These are phyloP conservation scores for Psidium friedrichsthalianum DNA, from an alignment of 345 rosid species.

Conservation along the genomic window DNA sequence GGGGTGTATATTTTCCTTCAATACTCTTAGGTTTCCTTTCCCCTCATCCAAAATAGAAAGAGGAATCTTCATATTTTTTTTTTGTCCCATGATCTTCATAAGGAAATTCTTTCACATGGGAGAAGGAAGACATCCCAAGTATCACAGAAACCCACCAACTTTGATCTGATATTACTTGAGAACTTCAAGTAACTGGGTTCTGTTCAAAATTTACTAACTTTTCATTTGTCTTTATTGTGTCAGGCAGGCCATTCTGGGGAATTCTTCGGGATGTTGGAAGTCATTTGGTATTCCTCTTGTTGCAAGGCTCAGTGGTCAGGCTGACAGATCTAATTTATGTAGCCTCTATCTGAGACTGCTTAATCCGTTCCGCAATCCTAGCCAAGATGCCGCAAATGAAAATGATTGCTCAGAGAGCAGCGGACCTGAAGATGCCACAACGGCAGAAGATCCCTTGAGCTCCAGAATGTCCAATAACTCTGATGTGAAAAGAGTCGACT, in stretches of 20 bases:
- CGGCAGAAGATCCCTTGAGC: slow-evolving; percentile 15
- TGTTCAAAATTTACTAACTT: not conserved
- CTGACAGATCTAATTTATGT: slow-evolving; percentile 48
- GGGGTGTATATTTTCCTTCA: not conserved
- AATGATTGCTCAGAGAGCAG: slow-evolving; percentile 16
- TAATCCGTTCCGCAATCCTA: slow-evolving; percentile 38
- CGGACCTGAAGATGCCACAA: slow-evolving; percentile 25
- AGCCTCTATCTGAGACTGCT: slow-evolving; percentile 54
- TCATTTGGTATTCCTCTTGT: slow-evolving; percentile 83
- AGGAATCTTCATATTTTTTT: not conserved
- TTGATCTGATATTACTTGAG: not conserved
- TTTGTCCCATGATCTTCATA: not conserved
- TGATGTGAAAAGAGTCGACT: slow-evolving; percentile 23
- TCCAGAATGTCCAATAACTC: slow-evolving; percentile 14
- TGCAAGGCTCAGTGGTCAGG: slow-evolving; percentile 37
- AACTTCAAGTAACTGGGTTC: not conserved
- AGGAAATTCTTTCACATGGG: not conserved
- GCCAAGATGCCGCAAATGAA: slow-evolving; percentile 20
- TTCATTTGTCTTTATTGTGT: slow-evolving; percentile 7
- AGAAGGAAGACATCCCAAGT: not conserved
- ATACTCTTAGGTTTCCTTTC: not conserved
- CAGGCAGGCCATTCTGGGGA: slow-evolving; percentile 66
- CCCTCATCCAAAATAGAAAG: not conserved
- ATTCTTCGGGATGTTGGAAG: slow-evolving; percentile 39
- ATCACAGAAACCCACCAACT: not conserved